Percentiles rank a stretch among this genome's conserved stretches.
Conservation (phyloP, 495 filamentous ascomycete species). For the Chaetomidium leptoderma region DNA sequence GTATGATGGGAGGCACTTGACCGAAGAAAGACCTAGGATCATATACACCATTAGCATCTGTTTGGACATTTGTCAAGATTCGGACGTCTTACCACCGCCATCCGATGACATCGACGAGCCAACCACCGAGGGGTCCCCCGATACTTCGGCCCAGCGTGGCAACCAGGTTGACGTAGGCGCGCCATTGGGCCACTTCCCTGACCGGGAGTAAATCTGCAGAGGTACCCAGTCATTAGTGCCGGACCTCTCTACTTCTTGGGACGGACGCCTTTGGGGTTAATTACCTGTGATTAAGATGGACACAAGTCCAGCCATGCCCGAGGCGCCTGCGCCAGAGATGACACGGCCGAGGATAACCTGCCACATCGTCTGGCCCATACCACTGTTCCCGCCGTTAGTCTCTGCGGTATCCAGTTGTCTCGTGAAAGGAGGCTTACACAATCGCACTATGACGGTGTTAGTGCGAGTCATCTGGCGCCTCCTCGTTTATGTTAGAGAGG, state of each 20-base stretch:
- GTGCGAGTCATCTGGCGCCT: constrained; percentile 10
- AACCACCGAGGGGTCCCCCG: constrained; percentile 62
- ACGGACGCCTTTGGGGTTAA: too few relatives aligned
- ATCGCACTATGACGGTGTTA: constrained; percentile 29
- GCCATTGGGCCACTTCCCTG: constrained; percentile 64
- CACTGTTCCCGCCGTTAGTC: constrained; percentile 35
- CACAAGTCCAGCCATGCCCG: constrained; percentile 54
- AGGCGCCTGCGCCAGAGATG: constrained; percentile 56
- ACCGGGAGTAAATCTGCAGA: constrained; percentile 56
- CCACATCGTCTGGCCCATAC: constrained; percentile 47
- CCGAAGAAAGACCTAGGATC: constrained; percentile 49
- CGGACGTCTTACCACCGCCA: constrained; percentile 55
- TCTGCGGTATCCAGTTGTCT: not conserved
- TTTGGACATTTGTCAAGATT: constrained; percentile 3
- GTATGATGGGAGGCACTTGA: constrained; percentile 51
- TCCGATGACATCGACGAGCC: constrained; percentile 59
- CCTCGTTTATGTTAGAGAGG: too few relatives aligned
- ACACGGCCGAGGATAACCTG: constrained; percentile 54
- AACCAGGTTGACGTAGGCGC: constrained; percentile 61
- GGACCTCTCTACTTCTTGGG: too few relatives aligned
- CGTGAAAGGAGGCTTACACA: constrained; percentile 29
- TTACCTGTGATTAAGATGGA: constrained; percentile 59
- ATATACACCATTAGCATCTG: not conserved
- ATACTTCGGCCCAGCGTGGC: constrained; percentile 60
- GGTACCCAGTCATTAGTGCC: too few relatives aligned